A percentile compares a stretch with the other conserved stretches of the same genome.
Evolutionary conservation across 331 rosid genomes (phyloP).

Genomic region (Saraca asoca): DNA sequence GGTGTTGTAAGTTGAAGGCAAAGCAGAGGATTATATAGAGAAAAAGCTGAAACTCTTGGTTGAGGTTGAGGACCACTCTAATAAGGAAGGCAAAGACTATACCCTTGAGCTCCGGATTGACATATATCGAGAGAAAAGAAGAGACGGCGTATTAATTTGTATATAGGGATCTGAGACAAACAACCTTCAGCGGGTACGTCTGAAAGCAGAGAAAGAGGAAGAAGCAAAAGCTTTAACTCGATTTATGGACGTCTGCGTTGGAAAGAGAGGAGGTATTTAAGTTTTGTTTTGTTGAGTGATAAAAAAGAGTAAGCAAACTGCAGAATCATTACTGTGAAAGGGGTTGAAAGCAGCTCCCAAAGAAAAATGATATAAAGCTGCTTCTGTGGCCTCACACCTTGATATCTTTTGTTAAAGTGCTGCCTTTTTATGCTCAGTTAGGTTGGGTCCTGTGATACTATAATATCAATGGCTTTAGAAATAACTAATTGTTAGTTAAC

Average conservation of each 20-base stretch:
- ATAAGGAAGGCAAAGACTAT: no score
- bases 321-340: constrained; percentile 76
- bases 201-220: constrained; percentile 52
- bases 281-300: constrained; percentile 31
- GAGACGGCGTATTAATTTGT: constrained; percentile 23
- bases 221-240: constrained; percentile 31
- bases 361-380: constrained; percentile 58
- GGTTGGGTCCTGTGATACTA: no score
- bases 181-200: constrained; percentile 70
- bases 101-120: no score
- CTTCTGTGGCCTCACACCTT: constrained; percentile 50
- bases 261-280: not conserved
- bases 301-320: constrained; percentile 26
- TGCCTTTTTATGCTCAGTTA: not conserved
- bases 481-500: no score
- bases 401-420: constrained; percentile 23
- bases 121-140: constrained; percentile 3
- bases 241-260: not conserved
- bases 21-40: no score
- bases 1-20: no score
- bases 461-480: no score
- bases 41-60: no score
- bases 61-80: no score
- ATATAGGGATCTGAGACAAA: constrained; percentile 86
- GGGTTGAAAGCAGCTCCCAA: constrained; percentile 61